Conservation (phyloP, 192 early-diverging fungal species). For the Funneliformis mosseae region DNA sequence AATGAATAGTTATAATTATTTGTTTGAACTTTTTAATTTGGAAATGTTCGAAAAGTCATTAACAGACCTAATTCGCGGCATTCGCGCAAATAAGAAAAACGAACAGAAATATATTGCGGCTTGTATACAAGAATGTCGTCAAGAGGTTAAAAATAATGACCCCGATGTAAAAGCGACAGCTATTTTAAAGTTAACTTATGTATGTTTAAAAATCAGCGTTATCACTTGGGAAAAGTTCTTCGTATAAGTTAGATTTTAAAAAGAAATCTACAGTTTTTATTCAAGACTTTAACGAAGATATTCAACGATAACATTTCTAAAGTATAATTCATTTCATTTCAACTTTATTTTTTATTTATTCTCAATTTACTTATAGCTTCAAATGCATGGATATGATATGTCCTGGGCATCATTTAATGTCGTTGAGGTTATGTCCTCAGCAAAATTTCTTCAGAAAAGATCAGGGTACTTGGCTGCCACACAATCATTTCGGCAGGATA, state of each 20-base stretch:
- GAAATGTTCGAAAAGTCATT: constrained; percentile 78
- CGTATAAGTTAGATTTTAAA: background rate
- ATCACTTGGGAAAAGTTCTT: background rate
- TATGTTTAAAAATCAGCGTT: constrained; percentile 39
- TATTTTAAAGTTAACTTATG: constrained; percentile 84
- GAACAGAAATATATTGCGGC: constrained; percentile 85
- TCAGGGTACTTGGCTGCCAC: constrained; percentile 92
- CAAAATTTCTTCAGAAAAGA: constrained; percentile 83
- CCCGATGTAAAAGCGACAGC: constrained; percentile 84
- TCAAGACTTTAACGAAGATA: background rate
- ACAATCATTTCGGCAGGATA: constrained; percentile 88
- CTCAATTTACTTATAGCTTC: constrained; percentile 60
- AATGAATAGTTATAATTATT: background rate
- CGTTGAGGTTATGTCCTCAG: constrained; percentile 94
- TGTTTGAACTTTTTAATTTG: background rate
- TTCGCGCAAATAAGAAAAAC: constrained; percentile 87
- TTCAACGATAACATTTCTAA: too few species aligned
- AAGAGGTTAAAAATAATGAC: constrained; percentile 84
- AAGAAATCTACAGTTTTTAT: background rate
- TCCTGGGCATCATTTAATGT: constrained; percentile 96
- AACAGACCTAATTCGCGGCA: constrained; percentile 93
- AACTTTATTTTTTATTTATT: constrained; percentile 17
- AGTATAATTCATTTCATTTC: too few species aligned
- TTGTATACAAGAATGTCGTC: constrained; percentile 88
- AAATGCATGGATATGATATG: constrained; percentile 98